Evolutionary conservation across 2,329 filamentous ascomycete species (phyloP), one percentile per base, ranked within the genome.

Genomic region (Endocalyx cinctus): DNA sequence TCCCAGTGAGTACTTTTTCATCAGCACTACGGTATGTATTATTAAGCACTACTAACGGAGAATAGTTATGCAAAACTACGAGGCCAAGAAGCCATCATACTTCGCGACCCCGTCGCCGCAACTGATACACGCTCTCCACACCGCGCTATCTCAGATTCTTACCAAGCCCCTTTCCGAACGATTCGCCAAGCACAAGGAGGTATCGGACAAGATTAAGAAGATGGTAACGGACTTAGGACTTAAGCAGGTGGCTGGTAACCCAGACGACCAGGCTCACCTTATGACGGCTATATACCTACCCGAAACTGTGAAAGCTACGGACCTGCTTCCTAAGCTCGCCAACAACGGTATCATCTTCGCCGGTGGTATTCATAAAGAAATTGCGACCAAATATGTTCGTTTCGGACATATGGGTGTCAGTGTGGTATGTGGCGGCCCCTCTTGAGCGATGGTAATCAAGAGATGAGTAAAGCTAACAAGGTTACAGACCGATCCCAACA

Each of bases 261-360:
- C 85, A 0, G 87, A 90, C 52, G 84, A 94, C 63, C 90, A 97
- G 67, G 88, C 92, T 26, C 90, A 94, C 60, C 88, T 86, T 52
- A 98, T 98, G 92, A 98, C 92, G 4, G 90, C 92, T 38, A 92
- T 98, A 48, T 96, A 92, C 63, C 74, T 98, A 35, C 92, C 92
- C 2, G 87, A 97, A 41, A 82, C 74, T 25, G 67, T 97, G 33
- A 80, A 82, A 49, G 82, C 84, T 18, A 75, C 88, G 3, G 86
- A 95, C 46, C 70, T 98, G 20, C 72, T 98, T 33, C 89, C 92
- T 10, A 88, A 79, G 56, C 69, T 98, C 43, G 63, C 87, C 42
- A 86, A 85, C 67, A 89, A 84, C 62, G 88, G 88, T 18, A 85
- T 98, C 25, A 78, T 98, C 39, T 97, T 97, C 58, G 92, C 92